These are phyloP conservation scores for Eucalyptus polyanthemos DNA, from an alignment of 345 rosid species.

Conservation along the genomic window DNA sequence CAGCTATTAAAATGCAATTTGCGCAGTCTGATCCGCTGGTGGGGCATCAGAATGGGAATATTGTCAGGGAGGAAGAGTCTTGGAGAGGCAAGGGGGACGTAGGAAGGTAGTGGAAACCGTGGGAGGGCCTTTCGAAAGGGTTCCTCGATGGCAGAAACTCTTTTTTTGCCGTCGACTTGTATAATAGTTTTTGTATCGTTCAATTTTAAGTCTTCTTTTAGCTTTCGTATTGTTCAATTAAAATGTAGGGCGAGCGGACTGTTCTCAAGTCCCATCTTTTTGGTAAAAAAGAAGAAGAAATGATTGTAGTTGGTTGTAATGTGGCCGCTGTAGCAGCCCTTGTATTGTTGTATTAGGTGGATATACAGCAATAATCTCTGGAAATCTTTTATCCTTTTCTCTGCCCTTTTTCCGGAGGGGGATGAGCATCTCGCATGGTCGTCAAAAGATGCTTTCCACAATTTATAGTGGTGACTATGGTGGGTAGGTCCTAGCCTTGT, in stretches of 20 bases:
- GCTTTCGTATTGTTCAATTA: neutral
- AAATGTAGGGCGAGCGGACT: constrained; percentile 23
- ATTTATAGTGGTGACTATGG: neutral
- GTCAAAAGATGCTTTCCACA: neutral
- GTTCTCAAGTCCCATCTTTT: constrained; percentile 2
- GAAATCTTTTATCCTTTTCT: neutral
- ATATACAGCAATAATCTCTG: constrained; percentile 34
- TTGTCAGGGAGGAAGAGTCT: constrained; percentile 37
- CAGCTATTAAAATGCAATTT: constrained; percentile 47
- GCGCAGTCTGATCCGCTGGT: constrained; percentile 31
- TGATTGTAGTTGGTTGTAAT: constrained; percentile 22
- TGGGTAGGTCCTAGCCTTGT: neutral
- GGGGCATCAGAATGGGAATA: constrained; percentile 20
- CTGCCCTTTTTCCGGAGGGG: neutral
- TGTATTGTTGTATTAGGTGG: constrained; percentile 41
- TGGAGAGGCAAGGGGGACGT: constrained; percentile 52
- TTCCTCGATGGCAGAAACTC: neutral
- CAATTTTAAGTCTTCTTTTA: neutral
- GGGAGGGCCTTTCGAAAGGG: constrained; percentile 3
- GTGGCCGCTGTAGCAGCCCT: constrained; percentile 29
- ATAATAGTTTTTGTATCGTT: constrained; percentile 42
- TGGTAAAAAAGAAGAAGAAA: neutral
- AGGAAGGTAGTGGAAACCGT: constrained; percentile 34
- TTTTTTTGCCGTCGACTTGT: neutral
- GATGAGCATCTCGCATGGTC: neutral